Percentiles rank a stretch among this genome's conserved stretches.
Conservation (phyloP, 2,329 filamentous ascomycete genomes). For the Colletotrichum limetticola region DNA sequence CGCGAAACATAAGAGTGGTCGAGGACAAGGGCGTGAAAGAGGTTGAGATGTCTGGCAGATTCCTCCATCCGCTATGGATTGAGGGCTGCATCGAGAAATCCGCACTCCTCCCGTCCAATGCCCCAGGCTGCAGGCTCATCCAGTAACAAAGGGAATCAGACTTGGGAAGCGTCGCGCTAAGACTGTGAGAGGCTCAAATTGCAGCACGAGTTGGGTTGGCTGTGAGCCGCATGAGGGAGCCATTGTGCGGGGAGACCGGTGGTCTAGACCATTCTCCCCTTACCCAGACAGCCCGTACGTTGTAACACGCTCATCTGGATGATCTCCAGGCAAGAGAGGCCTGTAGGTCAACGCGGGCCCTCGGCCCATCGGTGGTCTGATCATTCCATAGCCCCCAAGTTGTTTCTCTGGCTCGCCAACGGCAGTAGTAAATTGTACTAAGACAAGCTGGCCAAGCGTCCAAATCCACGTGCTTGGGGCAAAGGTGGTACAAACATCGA, state of each 20-base stretch:
- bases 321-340: conserved; percentile 10
- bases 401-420: not conserved
- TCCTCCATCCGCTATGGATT: not conserved
- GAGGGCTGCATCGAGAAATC: not conserved
- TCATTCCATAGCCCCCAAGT: not conserved
- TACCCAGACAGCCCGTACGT: conserved; percentile 18
- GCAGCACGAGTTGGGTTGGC: not conserved
- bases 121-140: not conserved
- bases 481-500: not conserved
- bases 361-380: conserved; percentile 12
- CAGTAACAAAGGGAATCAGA: not conserved
- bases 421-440: not conserved
- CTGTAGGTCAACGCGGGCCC: not conserved
- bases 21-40: not conserved
- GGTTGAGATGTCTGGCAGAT: not conserved
- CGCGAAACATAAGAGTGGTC: not conserved
- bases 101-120: not conserved
- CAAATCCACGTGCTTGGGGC: not conserved
- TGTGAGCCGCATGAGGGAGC: conserved; percentile 20
- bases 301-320: conserved; percentile 1
- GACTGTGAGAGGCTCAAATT: not conserved
- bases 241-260: conserved; percentile 22
- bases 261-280: conserved; percentile 32
- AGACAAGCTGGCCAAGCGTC: not conserved
- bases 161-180: not conserved